Conservation (phyloP, 345 rosid species). For the Passiflora organensis region DNA sequence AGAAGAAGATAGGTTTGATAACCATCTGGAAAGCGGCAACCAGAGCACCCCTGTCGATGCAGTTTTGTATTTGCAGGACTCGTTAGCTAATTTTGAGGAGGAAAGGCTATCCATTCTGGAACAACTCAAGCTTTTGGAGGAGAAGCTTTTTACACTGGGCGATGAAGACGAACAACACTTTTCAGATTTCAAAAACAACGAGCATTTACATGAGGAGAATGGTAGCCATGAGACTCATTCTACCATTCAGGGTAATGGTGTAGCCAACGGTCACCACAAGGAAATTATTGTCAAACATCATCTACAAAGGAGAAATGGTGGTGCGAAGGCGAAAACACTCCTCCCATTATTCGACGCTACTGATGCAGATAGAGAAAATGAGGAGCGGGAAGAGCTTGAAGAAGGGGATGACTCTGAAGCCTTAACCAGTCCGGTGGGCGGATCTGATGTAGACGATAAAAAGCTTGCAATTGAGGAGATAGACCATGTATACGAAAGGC, state of each 20-base stretch:
- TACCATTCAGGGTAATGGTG: constrained; percentile 36
- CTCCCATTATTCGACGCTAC: constrained; percentile 83
- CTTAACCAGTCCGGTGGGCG: constrained; percentile 16
- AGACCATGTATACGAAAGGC: constrained; percentile 76
- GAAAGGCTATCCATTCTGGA: constrained; percentile 83
- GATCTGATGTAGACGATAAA: constrained; percentile 31
- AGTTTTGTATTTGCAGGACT: constrained; percentile 68
- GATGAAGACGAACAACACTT: constrained; percentile 51
- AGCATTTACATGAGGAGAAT: constrained; percentile 30
- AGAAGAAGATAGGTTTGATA: constrained; percentile 30
- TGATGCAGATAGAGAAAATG: constrained; percentile 48
- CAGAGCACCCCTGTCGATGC: constrained; percentile 67
- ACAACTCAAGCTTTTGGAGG: constrained; percentile 85
- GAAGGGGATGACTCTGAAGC: constrained; percentile 27
- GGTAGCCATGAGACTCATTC: constrained; percentile 12
- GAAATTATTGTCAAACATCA: constrained; percentile 54
- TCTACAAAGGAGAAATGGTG: constrained; percentile 24
- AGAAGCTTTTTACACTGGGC: constrained; percentile 51
- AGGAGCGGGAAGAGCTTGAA: constrained; percentile 27
- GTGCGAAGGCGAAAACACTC: constrained; percentile 67
- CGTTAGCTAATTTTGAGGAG: constrained; percentile 68
- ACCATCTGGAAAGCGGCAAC: constrained; percentile 29
- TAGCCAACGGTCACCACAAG: constrained; percentile 44
- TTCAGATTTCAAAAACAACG: constrained; percentile 40
- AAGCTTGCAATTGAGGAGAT: constrained; percentile 54